Percentiles rank a stretch among this genome's conserved stretches.
These are phyloP conservation scores for Goffeauzyma gilvescens DNA, from an alignment of 768 basidiomycete genomes.

Conservation along the genomic window DNA sequence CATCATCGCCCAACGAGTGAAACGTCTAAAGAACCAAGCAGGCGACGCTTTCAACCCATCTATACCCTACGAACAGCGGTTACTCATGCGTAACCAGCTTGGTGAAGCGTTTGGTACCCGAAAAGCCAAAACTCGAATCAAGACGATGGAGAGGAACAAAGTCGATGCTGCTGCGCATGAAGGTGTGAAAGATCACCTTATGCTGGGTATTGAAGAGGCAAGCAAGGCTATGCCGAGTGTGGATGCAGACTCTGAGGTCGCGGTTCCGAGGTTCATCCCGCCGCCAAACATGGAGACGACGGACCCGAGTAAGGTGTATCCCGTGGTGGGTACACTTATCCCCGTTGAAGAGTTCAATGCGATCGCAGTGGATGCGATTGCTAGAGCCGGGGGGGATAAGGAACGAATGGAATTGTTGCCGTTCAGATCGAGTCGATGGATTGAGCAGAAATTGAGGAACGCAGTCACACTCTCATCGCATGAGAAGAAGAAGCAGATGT, in stretches of 20 bases:
- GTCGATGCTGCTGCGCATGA: conserved; percentile 79
- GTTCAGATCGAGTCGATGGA: conserved; percentile 46
- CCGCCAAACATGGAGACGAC: conserved; percentile 48
- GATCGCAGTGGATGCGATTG: conserved; percentile 42
- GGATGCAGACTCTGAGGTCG: conserved; percentile 35
- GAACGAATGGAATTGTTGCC: conserved; percentile 46
- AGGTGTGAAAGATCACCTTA: conserved; percentile 58
- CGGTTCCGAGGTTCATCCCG: conserved; percentile 50
- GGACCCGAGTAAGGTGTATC: conserved; percentile 45
- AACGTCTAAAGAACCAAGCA: conserved; percentile 56
- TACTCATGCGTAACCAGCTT: conserved; percentile 52
- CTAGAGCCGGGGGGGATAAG: conserved; percentile 37
- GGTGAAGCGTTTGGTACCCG: conserved; percentile 89
- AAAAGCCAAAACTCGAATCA: conserved; percentile 72
- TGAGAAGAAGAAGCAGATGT: conserved; percentile 40
- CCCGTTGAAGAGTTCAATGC: conserved; percentile 63
- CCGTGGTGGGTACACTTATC: conserved; percentile 48
- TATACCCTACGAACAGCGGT: conserved; percentile 31
- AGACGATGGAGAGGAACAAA: conserved; percentile 68
- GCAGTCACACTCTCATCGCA: conserved; percentile 11
- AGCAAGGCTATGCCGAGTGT: conserved; percentile 49
- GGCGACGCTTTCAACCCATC: not conserved
- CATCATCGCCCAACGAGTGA: conserved; percentile 58
- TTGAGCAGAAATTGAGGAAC: conserved; percentile 37
- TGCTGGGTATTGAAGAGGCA: conserved; percentile 60